These are phyloP conservation scores for Tubosaeta brunneosetosa DNA, from an alignment of 768 basidiomycete species.

Conservation along the genomic window DNA sequence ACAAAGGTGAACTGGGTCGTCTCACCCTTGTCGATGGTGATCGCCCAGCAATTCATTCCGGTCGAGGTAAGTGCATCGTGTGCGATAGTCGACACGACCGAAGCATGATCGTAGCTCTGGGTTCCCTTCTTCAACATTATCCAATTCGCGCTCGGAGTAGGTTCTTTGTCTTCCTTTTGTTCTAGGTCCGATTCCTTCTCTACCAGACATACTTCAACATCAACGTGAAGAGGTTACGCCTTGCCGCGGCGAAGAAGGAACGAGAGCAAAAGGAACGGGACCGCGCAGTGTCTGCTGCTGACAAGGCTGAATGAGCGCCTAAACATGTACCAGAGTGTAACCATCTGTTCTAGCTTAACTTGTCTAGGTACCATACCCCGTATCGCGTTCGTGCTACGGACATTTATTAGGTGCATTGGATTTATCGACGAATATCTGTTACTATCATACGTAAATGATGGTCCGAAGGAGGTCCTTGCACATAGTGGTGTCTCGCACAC, in stretches of 20 bases:
- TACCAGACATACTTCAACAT: slow-evolving; percentile 69
- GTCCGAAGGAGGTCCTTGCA: slow-evolving; percentile 32
- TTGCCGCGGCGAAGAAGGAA: slow-evolving; percentile 53
- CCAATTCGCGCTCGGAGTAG: slow-evolving; percentile 71
- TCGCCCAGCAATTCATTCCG: slow-evolving; percentile 79
- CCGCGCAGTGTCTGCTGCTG: slow-evolving; percentile 19
- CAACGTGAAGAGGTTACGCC: slow-evolving; percentile 58
- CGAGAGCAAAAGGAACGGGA: slow-evolving; percentile 33
- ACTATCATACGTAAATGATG: slow-evolving; percentile 34
- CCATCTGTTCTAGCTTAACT: not conserved
- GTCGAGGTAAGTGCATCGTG: slow-evolving; percentile 49
- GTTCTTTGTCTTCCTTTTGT: slow-evolving; percentile 21
- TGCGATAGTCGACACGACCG: not conserved
- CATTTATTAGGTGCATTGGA: not conserved
- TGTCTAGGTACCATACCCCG: not conserved
- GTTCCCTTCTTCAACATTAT: slow-evolving; percentile 82
- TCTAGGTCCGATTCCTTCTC: not conserved
- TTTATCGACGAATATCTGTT: slow-evolving; percentile 12
- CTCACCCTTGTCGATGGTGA: slow-evolving; percentile 65
- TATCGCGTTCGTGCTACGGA: slow-evolving; percentile 5
- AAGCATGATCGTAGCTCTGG: slow-evolving; percentile 56
- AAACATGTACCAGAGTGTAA: slow-evolving; percentile 14
- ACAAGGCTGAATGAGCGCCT: slow-evolving; percentile 15
- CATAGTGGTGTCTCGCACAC: slow-evolving; percentile 37
- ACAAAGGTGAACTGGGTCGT: slow-evolving; percentile 73